Conservation (phyloP, 148 eudicot species). For the Limonium bicolor region DNA sequence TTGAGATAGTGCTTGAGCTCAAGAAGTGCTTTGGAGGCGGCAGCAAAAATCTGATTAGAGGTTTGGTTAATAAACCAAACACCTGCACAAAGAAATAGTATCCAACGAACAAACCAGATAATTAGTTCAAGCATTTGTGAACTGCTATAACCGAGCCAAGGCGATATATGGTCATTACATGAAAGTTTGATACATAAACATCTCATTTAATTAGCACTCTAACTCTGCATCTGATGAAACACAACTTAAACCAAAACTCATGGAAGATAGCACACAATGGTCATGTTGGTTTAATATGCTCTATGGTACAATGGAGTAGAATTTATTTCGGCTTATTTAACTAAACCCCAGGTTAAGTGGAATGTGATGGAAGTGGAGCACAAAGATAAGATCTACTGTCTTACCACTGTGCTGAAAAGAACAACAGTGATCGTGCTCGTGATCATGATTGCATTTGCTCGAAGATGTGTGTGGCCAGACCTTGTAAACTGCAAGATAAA, state of each 20-base stretch:
- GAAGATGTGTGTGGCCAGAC: slow-evolving; percentile 47
- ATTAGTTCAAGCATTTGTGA: not conserved
- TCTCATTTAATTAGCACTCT: no score
- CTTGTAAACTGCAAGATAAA: slow-evolving; percentile 44
- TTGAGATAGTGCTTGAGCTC: slow-evolving; percentile 23
- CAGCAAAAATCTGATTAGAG: slow-evolving; percentile 43
- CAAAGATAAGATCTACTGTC: not conserved
- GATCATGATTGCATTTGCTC: slow-evolving; percentile 62
- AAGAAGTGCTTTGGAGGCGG: slow-evolving; percentile 21
- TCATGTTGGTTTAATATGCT: no score
- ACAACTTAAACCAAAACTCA: no score
- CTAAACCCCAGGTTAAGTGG: not conserved
- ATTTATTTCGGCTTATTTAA: not conserved
- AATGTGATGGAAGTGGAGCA: no score
- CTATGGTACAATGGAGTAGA: no score
- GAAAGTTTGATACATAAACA: no score
- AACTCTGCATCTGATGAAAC: no score
- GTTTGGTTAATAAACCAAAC: slow-evolving; percentile 77
- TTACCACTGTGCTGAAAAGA: slow-evolving; percentile 66
- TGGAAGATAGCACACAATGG: no score
- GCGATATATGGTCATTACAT: no score
- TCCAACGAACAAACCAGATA: not conserved
- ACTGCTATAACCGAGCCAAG: no score
- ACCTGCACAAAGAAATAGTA: slow-evolving; percentile 30
- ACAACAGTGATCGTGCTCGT: slow-evolving; percentile 68